Evolutionary conservation across 441 rosid genomes (phyloP).

Genomic region (Populus hybrid): DNA sequence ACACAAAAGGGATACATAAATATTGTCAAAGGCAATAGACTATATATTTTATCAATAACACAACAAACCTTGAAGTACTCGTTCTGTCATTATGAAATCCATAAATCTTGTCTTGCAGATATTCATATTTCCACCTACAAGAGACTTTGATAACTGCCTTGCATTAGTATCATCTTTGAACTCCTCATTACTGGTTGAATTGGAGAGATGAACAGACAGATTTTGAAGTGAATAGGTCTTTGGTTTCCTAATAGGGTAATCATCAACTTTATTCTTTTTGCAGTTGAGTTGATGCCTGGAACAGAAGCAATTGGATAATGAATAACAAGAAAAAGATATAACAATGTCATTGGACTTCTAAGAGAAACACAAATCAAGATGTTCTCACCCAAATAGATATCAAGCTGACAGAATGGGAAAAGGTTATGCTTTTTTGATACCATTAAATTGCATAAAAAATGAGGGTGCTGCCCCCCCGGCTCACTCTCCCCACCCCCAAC

Average conservation of each 20-base stretch:
- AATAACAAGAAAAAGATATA: conserved; percentile 1
- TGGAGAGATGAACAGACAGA: conserved; percentile 38
- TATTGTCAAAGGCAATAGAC: conserved; percentile 16
- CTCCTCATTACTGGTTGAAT: conserved; percentile 53
- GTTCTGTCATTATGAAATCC: conserved; percentile 51
- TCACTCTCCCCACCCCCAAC: not conserved
- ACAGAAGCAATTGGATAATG: conserved; percentile 21
- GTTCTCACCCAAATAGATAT: not conserved
- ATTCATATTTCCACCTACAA: conserved; percentile 79
- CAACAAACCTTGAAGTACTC: conserved; percentile 59
- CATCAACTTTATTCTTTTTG: conserved; percentile 70
- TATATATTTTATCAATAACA: conserved; percentile 9
- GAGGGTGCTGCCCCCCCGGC: not conserved
- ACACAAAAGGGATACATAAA: conserved; percentile 16
- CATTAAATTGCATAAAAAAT: too few species aligned
- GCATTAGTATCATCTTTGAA: conserved; percentile 49
- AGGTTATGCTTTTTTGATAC: not conserved
- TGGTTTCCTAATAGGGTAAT: conserved; percentile 38
- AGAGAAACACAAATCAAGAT: not conserved
- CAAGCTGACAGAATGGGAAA: not conserved
- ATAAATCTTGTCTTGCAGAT: conserved; percentile 67
- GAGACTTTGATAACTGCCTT: conserved; percentile 65
- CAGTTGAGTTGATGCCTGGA: conserved; percentile 70
- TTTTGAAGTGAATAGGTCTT: conserved; percentile 38
- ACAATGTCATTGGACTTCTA: not conserved